Conservation (phyloP, 352 stramenopile genomes). For the Phytophthora cajani region DNA sequence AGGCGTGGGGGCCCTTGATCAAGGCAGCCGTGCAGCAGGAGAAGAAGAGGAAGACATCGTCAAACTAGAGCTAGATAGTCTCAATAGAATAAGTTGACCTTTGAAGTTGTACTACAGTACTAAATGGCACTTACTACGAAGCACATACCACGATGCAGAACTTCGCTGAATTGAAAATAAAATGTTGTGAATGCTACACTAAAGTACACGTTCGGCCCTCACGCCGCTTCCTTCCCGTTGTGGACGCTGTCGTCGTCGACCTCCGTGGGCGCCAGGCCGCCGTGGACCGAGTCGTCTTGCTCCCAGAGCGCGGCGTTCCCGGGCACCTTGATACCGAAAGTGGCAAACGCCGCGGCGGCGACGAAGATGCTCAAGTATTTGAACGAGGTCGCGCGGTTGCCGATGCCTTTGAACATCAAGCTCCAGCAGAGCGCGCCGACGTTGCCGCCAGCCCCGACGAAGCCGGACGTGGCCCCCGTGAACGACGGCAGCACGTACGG, state of each 20-base stretch:
- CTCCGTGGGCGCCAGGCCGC: slow-evolving; percentile 29
- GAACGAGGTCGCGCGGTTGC: slow-evolving; percentile 45
- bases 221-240: slow-evolving; percentile 12
- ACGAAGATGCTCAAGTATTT: slow-evolving; percentile 61
- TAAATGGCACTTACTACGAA: too few relatives aligned
- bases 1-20: slow-evolving; percentile 52
- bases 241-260: slow-evolving; percentile 45
- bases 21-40: slow-evolving; percentile 32
- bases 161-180: not conserved
- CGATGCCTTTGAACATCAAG: slow-evolving; percentile 61
- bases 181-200: not conserved
- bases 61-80: slow-evolving; percentile 6
- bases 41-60: slow-evolving; percentile 16
- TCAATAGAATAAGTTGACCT: not conserved
- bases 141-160: too few relatives aligned
- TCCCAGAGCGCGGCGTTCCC: slow-evolving; percentile 28
- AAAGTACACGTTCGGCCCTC: not conserved
- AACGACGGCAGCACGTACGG: slow-evolving; percentile 50
- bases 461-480: slow-evolving; percentile 53
- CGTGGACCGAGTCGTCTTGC: slow-evolving; percentile 35
- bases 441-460: slow-evolving; percentile 66
- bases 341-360: slow-evolving; percentile 26
- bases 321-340: slow-evolving; percentile 41
- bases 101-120: too few relatives aligned
- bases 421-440: slow-evolving; percentile 60